phyloP scores from a whole-genome alignment of 164 flowering plant species.

The Pachysandra terminalis region DNA sequence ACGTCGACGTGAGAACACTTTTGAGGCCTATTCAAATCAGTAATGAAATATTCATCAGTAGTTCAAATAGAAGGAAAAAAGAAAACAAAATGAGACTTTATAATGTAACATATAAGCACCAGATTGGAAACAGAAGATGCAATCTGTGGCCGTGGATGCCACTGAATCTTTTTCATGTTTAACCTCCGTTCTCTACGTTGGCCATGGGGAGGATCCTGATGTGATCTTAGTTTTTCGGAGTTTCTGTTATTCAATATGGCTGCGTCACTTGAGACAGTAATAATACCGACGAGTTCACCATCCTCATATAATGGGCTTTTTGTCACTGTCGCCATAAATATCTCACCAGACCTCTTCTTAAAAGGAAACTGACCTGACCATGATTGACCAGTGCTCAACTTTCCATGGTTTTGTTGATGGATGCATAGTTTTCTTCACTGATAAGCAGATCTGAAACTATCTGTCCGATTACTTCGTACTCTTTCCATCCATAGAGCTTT shows the following conservation, averaged over 20 bases:
- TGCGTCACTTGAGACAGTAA: slow-evolving; percentile 85
- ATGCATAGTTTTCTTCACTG: slow-evolving; percentile 33
- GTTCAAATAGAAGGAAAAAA: slow-evolving; percentile 4
- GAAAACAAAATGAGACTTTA: slow-evolving; percentile 4
- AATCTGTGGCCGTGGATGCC: slow-evolving; percentile 54
- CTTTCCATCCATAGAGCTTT: slow-evolving; percentile 73
- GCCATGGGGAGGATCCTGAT: slow-evolving; percentile 28
- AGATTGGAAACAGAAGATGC: slow-evolving; percentile 71
- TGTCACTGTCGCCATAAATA: slow-evolving; percentile 73
- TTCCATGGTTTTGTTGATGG: slow-evolving; percentile 34
- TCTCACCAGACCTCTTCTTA: slow-evolving; percentile 68
- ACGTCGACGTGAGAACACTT: slow-evolving; percentile 31
- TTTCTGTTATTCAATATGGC: slow-evolving; percentile 39
- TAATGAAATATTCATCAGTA: slow-evolving; percentile 1
- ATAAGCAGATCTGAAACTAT: slow-evolving; percentile 39
- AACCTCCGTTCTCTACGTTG: slow-evolving; percentile 23
- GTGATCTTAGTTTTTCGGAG: slow-evolving; percentile 27
- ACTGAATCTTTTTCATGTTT: slow-evolving; percentile 54
- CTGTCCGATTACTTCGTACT: slow-evolving; percentile 58
- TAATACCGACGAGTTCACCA: slow-evolving; percentile 64
- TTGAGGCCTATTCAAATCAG: slow-evolving; percentile 51
- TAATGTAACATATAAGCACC: slow-evolving; percentile 50
- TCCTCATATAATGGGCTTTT: slow-evolving; percentile 68
- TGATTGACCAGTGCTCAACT: slow-evolving; percentile 39
- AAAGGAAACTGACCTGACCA: slow-evolving; percentile 92